These are phyloP conservation scores for Hibiscus tridactylites DNA, from an alignment of 345 rosid species.

Conservation along the genomic window DNA sequence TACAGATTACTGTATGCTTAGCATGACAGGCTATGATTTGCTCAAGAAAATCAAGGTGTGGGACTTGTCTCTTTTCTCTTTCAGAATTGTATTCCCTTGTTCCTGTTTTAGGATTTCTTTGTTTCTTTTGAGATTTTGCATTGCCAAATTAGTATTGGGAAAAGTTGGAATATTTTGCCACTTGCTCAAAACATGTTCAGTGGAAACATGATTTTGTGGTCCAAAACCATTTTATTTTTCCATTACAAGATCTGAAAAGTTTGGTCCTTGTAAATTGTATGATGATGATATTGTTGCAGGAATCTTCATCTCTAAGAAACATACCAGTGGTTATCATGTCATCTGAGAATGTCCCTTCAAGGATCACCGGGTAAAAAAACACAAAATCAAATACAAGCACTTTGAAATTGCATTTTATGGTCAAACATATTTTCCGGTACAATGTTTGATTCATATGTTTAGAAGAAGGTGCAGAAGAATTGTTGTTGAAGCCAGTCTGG, in stretches of 20 bases:
- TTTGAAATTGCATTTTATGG: too few species aligned
- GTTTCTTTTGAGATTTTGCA: too few species aligned
- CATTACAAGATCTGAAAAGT: neutral
- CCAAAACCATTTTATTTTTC: neutral
- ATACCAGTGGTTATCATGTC: too few species aligned
- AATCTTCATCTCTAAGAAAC: too few species aligned
- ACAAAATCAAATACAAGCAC: too few species aligned
- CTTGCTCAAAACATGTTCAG: constrained; percentile 9
- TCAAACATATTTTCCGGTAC: too few species aligned
- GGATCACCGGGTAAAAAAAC: too few species aligned
- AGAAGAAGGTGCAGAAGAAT: constrained; percentile 72
- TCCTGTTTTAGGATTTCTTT: too few species aligned
- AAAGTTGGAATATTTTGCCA: constrained; percentile 24
- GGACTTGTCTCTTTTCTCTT: neutral
- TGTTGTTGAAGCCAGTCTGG: constrained; percentile 55
- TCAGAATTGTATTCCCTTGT: too few species aligned
- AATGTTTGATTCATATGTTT: constrained; percentile 29
- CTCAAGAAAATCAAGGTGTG: constrained; percentile 66
- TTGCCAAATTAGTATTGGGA: neutral
- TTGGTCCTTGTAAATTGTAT: neutral
- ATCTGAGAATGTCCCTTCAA: too few species aligned
- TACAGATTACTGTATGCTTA: constrained; percentile 78
- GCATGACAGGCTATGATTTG: constrained; percentile 79
- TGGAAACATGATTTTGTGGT: neutral
- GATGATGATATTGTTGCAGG: too few species aligned